Conservation (phyloP, 2,329 filamentous ascomycete species). For the Paecilomyces formosus region DNA sequence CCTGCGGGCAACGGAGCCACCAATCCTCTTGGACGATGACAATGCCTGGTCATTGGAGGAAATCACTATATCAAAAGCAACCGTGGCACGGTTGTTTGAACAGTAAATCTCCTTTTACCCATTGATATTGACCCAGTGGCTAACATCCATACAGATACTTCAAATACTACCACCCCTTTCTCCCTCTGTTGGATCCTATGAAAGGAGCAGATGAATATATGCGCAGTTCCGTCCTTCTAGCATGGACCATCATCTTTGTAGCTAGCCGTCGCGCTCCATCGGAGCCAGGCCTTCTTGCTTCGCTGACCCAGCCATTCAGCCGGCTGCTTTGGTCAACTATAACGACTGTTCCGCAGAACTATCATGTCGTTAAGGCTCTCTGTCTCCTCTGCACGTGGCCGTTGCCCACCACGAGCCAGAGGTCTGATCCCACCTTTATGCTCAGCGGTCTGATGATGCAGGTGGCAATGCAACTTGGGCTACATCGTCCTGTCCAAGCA, state of each 20-base stretch:
- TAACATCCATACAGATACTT: slow-evolving; percentile 46
- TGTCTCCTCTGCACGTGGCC: slow-evolving; percentile 59
- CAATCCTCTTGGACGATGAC: slow-evolving; percentile 29
- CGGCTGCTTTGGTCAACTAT: slow-evolving; percentile 54
- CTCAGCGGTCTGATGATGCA: slow-evolving; percentile 59
- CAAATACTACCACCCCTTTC: slow-evolving; percentile 54
- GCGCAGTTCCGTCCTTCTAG: slow-evolving; percentile 50
- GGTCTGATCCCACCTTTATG: slow-evolving; percentile 57
- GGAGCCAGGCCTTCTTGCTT: slow-evolving; percentile 48
- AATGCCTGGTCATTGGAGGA: slow-evolving; percentile 45
- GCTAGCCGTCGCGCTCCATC: slow-evolving; percentile 51
- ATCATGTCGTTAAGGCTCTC: slow-evolving; percentile 56
- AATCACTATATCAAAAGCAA: slow-evolving; percentile 28
- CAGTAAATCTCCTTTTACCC: slow-evolving; percentile 21
- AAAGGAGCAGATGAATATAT: slow-evolving; percentile 51
- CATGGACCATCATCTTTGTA: slow-evolving; percentile 57
- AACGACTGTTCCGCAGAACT: slow-evolving; percentile 51
- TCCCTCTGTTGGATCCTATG: slow-evolving; percentile 52
- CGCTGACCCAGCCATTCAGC: slow-evolving; percentile 43
- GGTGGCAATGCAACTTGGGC: slow-evolving; percentile 55
- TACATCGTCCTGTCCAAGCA: slow-evolving; percentile 55
- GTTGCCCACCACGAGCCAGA: slow-evolving; percentile 53
- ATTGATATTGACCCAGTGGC: slow-evolving; percentile 16
- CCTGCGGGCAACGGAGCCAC: slow-evolving; percentile 21
- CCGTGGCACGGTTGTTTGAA: slow-evolving; percentile 36